Evolutionary conservation across 164 flowering plant species (phyloP), one percentile per base, ranked within the genome.

Genomic region (Stephania japonica): DNA sequence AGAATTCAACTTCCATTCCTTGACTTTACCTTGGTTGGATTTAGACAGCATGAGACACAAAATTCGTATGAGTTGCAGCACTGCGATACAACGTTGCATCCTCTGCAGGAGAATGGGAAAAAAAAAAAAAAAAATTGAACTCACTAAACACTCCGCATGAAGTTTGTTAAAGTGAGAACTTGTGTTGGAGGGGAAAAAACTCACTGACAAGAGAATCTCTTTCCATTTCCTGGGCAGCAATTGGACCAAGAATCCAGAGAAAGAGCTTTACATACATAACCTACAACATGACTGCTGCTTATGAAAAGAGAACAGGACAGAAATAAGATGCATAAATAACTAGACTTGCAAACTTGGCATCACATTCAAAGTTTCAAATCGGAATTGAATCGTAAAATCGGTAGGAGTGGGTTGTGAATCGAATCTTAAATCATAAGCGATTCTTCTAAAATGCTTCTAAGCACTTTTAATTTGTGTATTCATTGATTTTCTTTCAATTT

Each of bases 41-140:
- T 82, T 68, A 86, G 82, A 84, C 99, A 95, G 82, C 99, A 95
- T 41, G 99, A 89, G 79, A 95, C 97, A 83, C 99, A 95, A 75
- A 47, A 91, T 75, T 95, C 99, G 78, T 95, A 95, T 1, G 94
- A 87, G 80, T 87, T 85, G 84, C 98, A 95, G 81, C 99, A 95
- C 74, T 87, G 91, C 65, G 94, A 89, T 74, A 79, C 81, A 78
- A 88, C 81, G 75, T 90, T 91, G 88, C 98, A 95, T 72, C 97
- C 99, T 24, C 98, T 75, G 65, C 92, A 87, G 81, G 78, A 68
- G 67, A 6, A 70, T 32, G 38, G 38, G 68, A 67, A 26, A 78
- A 10, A 71, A 77, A 68, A 16, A 27, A n/a, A 3, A 42, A 18
- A 21, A 19, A 23, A 56, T 24, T 42, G 25, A 75, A 73, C 16